Evolutionary conservation across 495 filamentous ascomycete species (phyloP), one percentile per base, ranked within the genome.

Genomic region (Penicillium macrosclerotiorum): DNA sequence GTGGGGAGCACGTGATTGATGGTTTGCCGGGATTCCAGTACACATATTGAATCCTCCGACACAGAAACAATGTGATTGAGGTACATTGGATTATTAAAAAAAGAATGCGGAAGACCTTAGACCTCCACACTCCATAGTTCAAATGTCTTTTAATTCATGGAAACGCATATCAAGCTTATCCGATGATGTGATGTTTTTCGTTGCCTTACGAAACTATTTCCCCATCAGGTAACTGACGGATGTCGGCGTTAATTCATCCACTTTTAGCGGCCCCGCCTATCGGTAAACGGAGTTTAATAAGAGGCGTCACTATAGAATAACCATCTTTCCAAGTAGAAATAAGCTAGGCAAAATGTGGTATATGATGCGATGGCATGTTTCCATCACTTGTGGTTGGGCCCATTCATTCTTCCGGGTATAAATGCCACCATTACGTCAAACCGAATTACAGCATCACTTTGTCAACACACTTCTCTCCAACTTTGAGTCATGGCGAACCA

Each of bases 11-110:
- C 8, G 34, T 50, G 5, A 50, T 50, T 43, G 47, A 17, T 2
- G 31, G 31, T 13, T 33, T 50, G n/a, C 47, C 47, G 2, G 39
- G 34, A 1, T 50, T 50, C 19, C 29, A 20, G 14, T 50, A 50
- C 19, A 50, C 47, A 12, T 50, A 34, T 22, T 42, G 25, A 19
- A 17, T n/a, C n/a, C n/a, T n/a, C n/a, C n/a, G n/a, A 8, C 9
- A 1, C 3, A 16, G 16, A 6, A 14, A 29, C 23, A 18, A 17
- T 18, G 16, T 23, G 14, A 9, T 3, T 16, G 23, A 16, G 22
- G n/a, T n/a, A n/a, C n/a, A n/a, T n/a, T n/a, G n/a, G n/a, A n/a
- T n/a, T n/a, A n/a, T n/a, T n/a, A n/a, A n/a, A n/a, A n/a, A n/a
- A n/a, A n/a, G n/a, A n/a, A n/a, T n/a, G n/a, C n/a, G n/a, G n/a